A percentile compares a stretch with the other conserved stretches of the same genome.
Evolutionary conservation across 176 grass and related monocot species (phyloP).

Genomic region (Zoysia japonica): DNA sequence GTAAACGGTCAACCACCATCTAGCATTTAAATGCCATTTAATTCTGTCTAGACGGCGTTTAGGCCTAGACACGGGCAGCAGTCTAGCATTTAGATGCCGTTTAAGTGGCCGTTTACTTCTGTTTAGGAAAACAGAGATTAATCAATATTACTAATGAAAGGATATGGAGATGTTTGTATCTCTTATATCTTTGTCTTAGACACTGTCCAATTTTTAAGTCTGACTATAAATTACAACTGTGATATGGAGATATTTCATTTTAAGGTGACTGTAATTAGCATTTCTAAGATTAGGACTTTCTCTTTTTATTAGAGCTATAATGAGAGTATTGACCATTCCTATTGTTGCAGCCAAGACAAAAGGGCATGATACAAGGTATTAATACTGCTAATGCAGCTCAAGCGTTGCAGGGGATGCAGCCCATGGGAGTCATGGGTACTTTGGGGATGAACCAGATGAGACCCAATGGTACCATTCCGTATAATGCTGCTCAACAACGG

Average conservation of each 20-base stretch:
- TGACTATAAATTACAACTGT: background rate
- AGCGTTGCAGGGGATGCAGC: slow-evolving; percentile 83
- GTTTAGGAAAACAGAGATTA: too few relatives aligned
- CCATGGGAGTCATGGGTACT: slow-evolving; percentile 82
- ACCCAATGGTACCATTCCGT: slow-evolving; percentile 74
- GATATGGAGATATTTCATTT: slow-evolving; percentile 2
- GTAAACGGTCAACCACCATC: too few relatives aligned
- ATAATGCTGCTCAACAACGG: slow-evolving; percentile 64
- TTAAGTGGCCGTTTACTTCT: too few relatives aligned
- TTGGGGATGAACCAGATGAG: slow-evolving; percentile 86
- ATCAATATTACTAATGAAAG: too few relatives aligned
- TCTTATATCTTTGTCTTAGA: too few relatives aligned
- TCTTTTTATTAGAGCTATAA: background rate
- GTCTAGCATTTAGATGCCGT: too few relatives aligned
- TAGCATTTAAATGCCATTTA: too few relatives aligned
- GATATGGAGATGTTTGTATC: too few relatives aligned
- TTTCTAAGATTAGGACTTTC: slow-evolving; percentile 23
- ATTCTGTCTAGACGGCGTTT: too few relatives aligned
- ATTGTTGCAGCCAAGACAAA: slow-evolving; percentile 76
- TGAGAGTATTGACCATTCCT: slow-evolving; percentile 22
- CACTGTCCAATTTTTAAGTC: slow-evolving; percentile 4
- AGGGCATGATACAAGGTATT: slow-evolving; percentile 75
- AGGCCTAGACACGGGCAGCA: too few relatives aligned
- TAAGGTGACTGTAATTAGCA: background rate
- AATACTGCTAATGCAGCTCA: slow-evolving; percentile 63